Conservation (phyloP, 176 grass and related monocot genomes). For the Bothriochloa decipiens region DNA sequence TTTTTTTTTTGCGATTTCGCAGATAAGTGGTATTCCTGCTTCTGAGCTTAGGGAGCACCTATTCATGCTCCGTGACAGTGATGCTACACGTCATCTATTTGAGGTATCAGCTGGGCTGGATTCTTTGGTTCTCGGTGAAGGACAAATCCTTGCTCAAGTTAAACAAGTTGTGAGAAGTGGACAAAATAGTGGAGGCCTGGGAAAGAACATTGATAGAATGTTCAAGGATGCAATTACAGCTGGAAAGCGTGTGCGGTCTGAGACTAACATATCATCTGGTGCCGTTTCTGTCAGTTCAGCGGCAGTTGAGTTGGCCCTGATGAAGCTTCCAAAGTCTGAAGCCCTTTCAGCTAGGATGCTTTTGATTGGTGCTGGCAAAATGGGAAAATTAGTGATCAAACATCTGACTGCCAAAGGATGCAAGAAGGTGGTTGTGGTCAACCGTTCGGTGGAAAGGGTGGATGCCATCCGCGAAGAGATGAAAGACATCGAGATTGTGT, state of each 20-base stretch:
- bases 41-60: slow-evolving; percentile 81
- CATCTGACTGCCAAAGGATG: slow-evolving; percentile 89
- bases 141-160: slow-evolving; percentile 87
- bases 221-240: slow-evolving; percentile 97
- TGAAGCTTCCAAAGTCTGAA: slow-evolving; percentile 79
- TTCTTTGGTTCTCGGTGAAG: slow-evolving; percentile 86
- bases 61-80: slow-evolving; percentile 83
- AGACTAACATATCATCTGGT: slow-evolving; percentile 87
- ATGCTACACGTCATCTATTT: slow-evolving; percentile 80
- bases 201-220: slow-evolving; percentile 96
- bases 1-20: slow-evolving; percentile 1
- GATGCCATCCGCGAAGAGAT: slow-evolving; percentile 71
- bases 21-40: slow-evolving; percentile 86
- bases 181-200: slow-evolving; percentile 75
- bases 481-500: slow-evolving; percentile 82
- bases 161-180: slow-evolving; percentile 90
- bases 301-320: slow-evolving; percentile 84
- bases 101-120: slow-evolving; percentile 89
- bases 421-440: slow-evolving; percentile 82
- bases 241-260: slow-evolving; percentile 78
- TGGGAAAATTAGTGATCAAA: slow-evolving; percentile 91
- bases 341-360: slow-evolving; percentile 70
- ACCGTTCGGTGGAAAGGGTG: slow-evolving; percentile 86
- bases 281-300: slow-evolving; percentile 95
- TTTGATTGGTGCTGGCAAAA: slow-evolving; percentile 84